A percentile compares a stretch with the other conserved stretches of the same genome.
phyloP scores from a whole-genome alignment of 345 rosid genomes.

The Cardamine occulta region DNA sequence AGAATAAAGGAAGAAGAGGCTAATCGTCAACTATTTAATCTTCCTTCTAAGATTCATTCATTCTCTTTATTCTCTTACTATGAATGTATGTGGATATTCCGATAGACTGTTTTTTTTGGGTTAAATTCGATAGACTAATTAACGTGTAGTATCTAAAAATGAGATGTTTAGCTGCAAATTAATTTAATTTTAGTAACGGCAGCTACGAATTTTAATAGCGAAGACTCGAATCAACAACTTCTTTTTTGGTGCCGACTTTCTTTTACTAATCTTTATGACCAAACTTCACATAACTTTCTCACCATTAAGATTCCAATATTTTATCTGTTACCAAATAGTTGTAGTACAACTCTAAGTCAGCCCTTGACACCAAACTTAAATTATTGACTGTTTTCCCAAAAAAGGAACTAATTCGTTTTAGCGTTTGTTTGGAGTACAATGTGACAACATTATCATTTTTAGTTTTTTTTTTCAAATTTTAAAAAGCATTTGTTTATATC shows the following conservation, averaged over 20 bases:
- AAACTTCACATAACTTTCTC: background rate
- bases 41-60: conserved; percentile 13
- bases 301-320: background rate
- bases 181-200: background rate
- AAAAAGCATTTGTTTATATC: background rate
- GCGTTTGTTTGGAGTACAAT: background rate
- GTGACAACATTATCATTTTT: background rate
- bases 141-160: background rate
- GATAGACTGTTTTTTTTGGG: background rate
- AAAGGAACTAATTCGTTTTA: background rate
- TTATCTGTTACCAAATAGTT: background rate
- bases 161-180: background rate
- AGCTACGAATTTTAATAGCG: background rate
- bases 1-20: background rate
- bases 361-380: background rate
- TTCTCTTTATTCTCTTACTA: background rate
- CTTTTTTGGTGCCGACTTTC: background rate
- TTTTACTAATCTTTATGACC: background rate
- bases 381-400: background rate
- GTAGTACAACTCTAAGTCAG: background rate
- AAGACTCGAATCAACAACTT: background rate
- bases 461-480: background rate
- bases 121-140: background rate
- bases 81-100: conserved; percentile 5
- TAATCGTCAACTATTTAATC: background rate